Conservation (phyloP, 1,139 yeast genomes). For the Lodderomyces jiufengensis region DNA sequence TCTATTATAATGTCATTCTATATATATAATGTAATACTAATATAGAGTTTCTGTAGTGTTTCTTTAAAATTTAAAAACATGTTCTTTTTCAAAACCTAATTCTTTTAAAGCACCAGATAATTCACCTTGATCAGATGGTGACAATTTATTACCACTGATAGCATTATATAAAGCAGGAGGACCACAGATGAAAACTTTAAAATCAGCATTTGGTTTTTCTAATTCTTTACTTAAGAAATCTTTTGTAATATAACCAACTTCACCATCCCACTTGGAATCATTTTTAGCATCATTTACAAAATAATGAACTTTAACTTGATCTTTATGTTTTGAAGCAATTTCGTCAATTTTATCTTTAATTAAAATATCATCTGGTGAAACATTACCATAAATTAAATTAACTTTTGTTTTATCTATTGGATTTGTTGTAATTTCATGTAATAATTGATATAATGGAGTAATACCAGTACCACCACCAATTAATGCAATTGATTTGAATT, state of each 20-base stretch:
- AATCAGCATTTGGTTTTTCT: conserved; percentile 61
- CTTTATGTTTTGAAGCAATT: conserved; percentile 55
- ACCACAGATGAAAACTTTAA: conserved; percentile 84
- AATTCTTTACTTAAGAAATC: conserved; percentile 66
- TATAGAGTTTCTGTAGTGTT: too few relatives aligned
- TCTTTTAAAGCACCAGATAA: conserved; percentile 83
- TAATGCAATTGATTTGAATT: conserved; percentile 74
- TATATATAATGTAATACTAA: too few relatives aligned
- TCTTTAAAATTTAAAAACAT: conserved; percentile 85
- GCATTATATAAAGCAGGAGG: conserved; percentile 61
- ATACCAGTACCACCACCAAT: conserved; percentile 97
- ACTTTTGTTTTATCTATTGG: conserved; percentile 78
- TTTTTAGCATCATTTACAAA: conserved; percentile 65
- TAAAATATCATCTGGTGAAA: conserved; percentile 72
- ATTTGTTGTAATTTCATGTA: conserved; percentile 71
- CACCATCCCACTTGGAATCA: conserved; percentile 68
- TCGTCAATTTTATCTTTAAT: conserved; percentile 76
- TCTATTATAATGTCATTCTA: too few relatives aligned
- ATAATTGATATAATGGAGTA: conserved; percentile 90
- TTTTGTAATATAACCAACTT: conserved; percentile 76
- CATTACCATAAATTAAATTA: conserved; percentile 72
- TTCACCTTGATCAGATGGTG: conserved; percentile 95
- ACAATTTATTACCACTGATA: conserved; percentile 73
- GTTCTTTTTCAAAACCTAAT: conserved; percentile 80
- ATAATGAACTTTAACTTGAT: conserved; percentile 70